These are phyloP conservation scores for Brettanomyces bruxellensis DNA, from an alignment of 805 yeast genomes.

Conservation along the genomic window DNA sequence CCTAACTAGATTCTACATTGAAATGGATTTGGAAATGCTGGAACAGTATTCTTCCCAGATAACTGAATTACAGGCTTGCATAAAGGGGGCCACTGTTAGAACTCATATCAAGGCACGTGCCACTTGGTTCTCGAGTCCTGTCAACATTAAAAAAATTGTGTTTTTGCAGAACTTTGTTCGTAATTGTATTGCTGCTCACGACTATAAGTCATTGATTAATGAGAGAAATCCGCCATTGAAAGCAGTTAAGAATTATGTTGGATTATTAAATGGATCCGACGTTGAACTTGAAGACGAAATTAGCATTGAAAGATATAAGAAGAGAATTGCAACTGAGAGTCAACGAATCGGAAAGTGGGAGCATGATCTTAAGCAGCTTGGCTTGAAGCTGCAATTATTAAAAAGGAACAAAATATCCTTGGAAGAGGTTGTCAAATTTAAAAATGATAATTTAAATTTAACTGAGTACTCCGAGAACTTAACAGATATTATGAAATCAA, in stretches of 20 bases:
- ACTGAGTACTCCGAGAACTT: slow-evolving; percentile 18
- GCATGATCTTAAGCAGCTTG: slow-evolving; percentile 63
- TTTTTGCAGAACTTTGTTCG: slow-evolving; percentile 69
- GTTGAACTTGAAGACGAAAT: slow-evolving; percentile 70
- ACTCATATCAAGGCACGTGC: slow-evolving; percentile 23
- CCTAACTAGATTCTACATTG: slow-evolving; percentile 46
- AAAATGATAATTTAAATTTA: slow-evolving; percentile 25
- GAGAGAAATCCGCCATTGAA: slow-evolving; percentile 70
- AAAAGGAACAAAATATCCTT: slow-evolving; percentile 72
- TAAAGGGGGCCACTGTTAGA: slow-evolving; percentile 42
- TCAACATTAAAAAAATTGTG: slow-evolving; percentile 50
- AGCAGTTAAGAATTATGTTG: slow-evolving; percentile 69
- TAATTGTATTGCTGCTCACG: slow-evolving; percentile 56
- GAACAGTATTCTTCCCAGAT: slow-evolving; percentile 34
- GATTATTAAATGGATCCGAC: slow-evolving; percentile 52
- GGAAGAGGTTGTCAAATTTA: slow-evolving; percentile 49
- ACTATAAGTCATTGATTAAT: slow-evolving; percentile 63
- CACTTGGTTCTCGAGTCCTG: slow-evolving; percentile 38
- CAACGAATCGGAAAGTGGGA: slow-evolving; percentile 63
- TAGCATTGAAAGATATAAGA: slow-evolving; percentile 56
- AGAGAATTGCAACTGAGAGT: slow-evolving; percentile 62
- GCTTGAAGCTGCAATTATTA: slow-evolving; percentile 67
- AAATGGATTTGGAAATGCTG: slow-evolving; percentile 43
- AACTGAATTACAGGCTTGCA: slow-evolving; percentile 41
- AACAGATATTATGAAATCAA: slow-evolving; percentile 15